Conservation (phyloP, 2,329 filamentous ascomycete species). For the Exutisphaerella laricina region DNA sequence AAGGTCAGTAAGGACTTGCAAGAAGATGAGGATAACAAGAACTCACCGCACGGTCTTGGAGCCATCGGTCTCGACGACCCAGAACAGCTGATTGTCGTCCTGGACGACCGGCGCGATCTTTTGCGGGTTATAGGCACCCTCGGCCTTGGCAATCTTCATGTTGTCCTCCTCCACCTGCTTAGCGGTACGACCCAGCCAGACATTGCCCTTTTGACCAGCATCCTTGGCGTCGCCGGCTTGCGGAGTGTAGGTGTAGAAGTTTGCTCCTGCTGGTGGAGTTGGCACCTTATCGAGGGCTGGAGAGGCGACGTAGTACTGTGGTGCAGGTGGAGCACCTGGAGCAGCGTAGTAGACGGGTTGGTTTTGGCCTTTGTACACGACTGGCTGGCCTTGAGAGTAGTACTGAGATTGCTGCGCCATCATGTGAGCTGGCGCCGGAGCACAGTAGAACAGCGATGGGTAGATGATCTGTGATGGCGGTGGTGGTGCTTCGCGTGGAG, state of each 20-base stretch:
- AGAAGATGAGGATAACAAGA: too few relatives aligned
- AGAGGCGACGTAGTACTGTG: conserved; percentile 6
- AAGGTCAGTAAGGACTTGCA: too few relatives aligned
- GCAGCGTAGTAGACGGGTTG: conserved; percentile 20
- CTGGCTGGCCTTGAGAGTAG: conserved; percentile 16
- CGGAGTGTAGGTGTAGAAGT: conserved; percentile 20
- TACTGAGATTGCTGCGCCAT: conserved; percentile 17
- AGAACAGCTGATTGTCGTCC: conserved; percentile 33
- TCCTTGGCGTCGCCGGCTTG: conserved; percentile 7
- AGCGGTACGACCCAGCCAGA: conserved; percentile 35
- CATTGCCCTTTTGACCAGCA: conserved; percentile 13
- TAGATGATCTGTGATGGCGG: conserved; percentile 13
- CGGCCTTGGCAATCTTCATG: conserved; percentile 32
- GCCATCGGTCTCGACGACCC: conserved; percentile 33
- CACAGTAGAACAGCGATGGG: conserved; percentile 17
- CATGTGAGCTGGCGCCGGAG: conserved; percentile 11
- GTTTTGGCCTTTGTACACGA: conserved; percentile 8
- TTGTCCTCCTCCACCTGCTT: conserved; percentile 37
- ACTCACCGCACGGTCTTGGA: conserved; percentile 29
- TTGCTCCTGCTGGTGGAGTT: conserved; percentile 7
- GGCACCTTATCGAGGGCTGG: conserved; percentile 8
- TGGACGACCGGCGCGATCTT: conserved; percentile 31
- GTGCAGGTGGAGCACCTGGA: conserved; percentile 10
- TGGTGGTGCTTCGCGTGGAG: conserved; percentile 8
- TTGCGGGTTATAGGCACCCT: conserved; percentile 32